These are phyloP conservation scores for Colletotrichum sp. DNA, from an alignment of 2,329 filamentous ascomycete species.

Conservation along the genomic window DNA sequence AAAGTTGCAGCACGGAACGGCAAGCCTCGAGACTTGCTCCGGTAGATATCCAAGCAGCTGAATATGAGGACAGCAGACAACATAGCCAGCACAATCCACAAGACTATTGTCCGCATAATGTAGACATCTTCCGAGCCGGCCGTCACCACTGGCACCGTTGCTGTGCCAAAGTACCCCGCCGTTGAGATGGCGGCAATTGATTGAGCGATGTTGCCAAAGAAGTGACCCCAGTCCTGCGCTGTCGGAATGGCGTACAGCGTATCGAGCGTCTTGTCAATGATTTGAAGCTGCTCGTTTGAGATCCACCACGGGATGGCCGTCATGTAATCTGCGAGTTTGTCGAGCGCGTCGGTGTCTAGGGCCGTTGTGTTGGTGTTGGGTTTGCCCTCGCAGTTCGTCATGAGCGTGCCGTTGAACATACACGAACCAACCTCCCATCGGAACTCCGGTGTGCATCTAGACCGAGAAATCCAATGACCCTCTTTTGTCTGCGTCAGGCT, in stretches of 20 bases:
- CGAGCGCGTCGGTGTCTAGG: neutral
- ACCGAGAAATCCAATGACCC: neutral
- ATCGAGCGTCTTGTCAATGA: neutral
- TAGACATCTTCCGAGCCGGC: neutral
- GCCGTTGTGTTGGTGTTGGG: neutral
- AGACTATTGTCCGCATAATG: neutral
- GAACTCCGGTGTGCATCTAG: neutral
- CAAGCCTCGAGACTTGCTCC: conserved; percentile 1
- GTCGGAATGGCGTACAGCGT: neutral
- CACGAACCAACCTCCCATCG: neutral
- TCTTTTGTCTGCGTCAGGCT: neutral
- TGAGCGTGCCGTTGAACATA: neutral
- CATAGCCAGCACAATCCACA: neutral
- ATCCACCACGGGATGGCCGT: neutral
- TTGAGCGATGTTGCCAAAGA: conserved; percentile 1
- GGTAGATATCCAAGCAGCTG: conserved; percentile 1
- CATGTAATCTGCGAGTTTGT: neutral
- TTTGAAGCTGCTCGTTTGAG: neutral
- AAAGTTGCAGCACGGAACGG: neutral
- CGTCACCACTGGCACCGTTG: neutral
- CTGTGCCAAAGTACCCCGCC: neutral
- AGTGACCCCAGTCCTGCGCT: neutral
- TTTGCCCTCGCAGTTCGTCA: neutral
- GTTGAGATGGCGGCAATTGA: neutral
- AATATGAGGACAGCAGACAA: neutral